Evolutionary conservation across 495 filamentous ascomycete species (phyloP).

Genomic region (Annulohypoxylon maeteangense): DNA sequence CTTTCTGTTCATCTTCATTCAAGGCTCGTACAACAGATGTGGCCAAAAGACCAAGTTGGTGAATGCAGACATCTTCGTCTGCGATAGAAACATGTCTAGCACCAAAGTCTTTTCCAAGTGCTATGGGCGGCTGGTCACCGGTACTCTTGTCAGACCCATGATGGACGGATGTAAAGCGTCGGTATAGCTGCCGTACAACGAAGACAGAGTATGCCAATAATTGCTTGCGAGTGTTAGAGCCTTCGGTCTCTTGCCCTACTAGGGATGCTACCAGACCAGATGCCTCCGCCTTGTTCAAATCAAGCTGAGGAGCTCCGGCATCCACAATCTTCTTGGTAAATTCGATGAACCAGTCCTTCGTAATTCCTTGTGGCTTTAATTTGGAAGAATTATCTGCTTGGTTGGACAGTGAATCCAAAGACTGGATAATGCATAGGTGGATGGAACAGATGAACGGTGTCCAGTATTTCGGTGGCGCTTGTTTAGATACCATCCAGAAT

Average conservation of each 20-base stretch:
- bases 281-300: constrained; percentile 16
- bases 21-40: constrained; percentile 42
- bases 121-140: not conserved
- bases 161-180: constrained; percentile 37
- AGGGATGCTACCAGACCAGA: not conserved
- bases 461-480: constrained; percentile 37
- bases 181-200: constrained; percentile 45
- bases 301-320: constrained; percentile 21
- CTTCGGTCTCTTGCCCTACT: not conserved
- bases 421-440: constrained; percentile 28
- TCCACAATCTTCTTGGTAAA: constrained; percentile 24
- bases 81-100: not conserved
- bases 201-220: constrained; percentile 40
- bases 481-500: constrained; percentile 39
- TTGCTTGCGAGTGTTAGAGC: not conserved
- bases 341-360: constrained; percentile 33
- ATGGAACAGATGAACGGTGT: constrained; percentile 41
- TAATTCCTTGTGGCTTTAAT: constrained; percentile 14
- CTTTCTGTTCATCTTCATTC: constrained; percentile 42
- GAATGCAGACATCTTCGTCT: constrained; percentile 40
- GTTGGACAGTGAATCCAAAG: constrained; percentile 13
- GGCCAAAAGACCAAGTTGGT: constrained; percentile 41
- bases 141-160: not conserved
- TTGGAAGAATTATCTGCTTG: not conserved
- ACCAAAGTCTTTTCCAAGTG: constrained; percentile 24